Percentiles rank a stretch among this genome's conserved stretches.
Evolutionary conservation across 345 rosid genomes (phyloP).

Genomic region (Heritiera littoralis): DNA sequence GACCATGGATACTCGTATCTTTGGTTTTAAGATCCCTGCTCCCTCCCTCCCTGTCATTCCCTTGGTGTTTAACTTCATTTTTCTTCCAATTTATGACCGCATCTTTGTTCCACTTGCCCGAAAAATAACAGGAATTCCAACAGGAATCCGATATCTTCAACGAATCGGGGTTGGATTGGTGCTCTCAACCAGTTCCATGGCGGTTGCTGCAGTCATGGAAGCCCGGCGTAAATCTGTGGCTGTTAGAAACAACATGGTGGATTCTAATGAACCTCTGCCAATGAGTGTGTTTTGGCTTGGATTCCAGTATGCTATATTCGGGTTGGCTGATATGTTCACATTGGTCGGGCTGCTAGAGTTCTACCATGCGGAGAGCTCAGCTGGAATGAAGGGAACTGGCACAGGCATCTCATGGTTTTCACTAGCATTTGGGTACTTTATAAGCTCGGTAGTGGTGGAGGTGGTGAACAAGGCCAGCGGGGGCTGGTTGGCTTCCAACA

Average conservation of each 20-base stretch:
- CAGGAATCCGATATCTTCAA: constrained; percentile 58
- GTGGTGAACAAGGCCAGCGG: constrained; percentile 57
- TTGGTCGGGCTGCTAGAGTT: constrained; percentile 61
- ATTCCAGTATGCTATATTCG: constrained; percentile 51
- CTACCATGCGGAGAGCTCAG: constrained; percentile 59
- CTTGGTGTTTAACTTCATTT: constrained; percentile 45
- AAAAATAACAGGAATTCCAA: constrained; percentile 52
- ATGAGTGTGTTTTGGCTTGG: constrained; percentile 65
- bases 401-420: constrained; percentile 59
- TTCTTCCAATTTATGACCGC: constrained; percentile 53
- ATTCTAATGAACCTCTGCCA: constrained; percentile 49
- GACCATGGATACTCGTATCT: constrained; percentile 49
- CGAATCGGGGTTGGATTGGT: constrained; percentile 53
- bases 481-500: constrained; percentile 42
- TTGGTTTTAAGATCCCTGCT: constrained; percentile 50
- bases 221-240: constrained; percentile 50
- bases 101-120: constrained; percentile 55
- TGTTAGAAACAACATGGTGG: constrained; percentile 46
- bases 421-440: constrained; percentile 54
- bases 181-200: constrained; percentile 60
- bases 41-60: constrained; percentile 63
- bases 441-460: constrained; percentile 54
- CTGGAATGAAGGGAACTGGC: constrained; percentile 53
- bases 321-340: constrained; percentile 66
- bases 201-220: constrained; percentile 55